These are phyloP conservation scores for Aspergillus calidoustus DNA, from an alignment of 2,329 filamentous ascomycete genomes.

Conservation along the genomic window DNA sequence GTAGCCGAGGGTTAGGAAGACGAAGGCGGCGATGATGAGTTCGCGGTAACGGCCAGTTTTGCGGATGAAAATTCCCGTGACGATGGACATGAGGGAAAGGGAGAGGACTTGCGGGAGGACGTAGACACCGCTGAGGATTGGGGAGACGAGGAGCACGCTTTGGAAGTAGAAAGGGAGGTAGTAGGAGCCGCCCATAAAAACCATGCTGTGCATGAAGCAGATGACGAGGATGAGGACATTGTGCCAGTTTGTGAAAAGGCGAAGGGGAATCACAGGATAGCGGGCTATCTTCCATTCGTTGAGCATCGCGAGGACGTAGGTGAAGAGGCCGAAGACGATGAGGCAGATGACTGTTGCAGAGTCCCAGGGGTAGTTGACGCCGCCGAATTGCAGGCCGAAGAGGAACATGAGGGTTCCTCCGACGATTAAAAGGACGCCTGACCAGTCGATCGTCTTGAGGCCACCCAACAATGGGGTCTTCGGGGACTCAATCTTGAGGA, in stretches of 20 bases:
- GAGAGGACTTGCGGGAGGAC: slow-evolving; percentile 72
- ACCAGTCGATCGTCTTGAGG: slow-evolving; percentile 66
- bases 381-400: slow-evolving; percentile 83
- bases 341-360: slow-evolving; percentile 77
- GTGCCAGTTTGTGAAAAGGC: slow-evolving; percentile 68
- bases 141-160: slow-evolving; percentile 68
- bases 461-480: slow-evolving; percentile 62
- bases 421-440: slow-evolving; percentile 67
- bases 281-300: slow-evolving; percentile 74
- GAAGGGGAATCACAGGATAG: slow-evolving; percentile 77
- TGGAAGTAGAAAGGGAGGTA: slow-evolving; percentile 88
- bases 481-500: slow-evolving; percentile 65
- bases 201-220: slow-evolving; percentile 74
- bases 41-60: slow-evolving; percentile 71
- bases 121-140: slow-evolving; percentile 75
- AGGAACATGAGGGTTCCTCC: slow-evolving; percentile 84
- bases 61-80: slow-evolving; percentile 70
- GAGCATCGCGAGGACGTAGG: slow-evolving; percentile 68
- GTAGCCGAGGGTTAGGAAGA: slow-evolving; percentile 66
- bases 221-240: slow-evolving; percentile 69
- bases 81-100: slow-evolving; percentile 66
- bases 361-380: slow-evolving; percentile 73
- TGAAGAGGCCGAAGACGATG: slow-evolving; percentile 71
- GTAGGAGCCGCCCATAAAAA: slow-evolving; percentile 78
- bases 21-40: slow-evolving; percentile 63